Evolutionary conservation across 2,329 filamentous ascomycete genomes (phyloP), one percentile per base, ranked within the genome.

Genomic region (Alternaria arborescens): DNA sequence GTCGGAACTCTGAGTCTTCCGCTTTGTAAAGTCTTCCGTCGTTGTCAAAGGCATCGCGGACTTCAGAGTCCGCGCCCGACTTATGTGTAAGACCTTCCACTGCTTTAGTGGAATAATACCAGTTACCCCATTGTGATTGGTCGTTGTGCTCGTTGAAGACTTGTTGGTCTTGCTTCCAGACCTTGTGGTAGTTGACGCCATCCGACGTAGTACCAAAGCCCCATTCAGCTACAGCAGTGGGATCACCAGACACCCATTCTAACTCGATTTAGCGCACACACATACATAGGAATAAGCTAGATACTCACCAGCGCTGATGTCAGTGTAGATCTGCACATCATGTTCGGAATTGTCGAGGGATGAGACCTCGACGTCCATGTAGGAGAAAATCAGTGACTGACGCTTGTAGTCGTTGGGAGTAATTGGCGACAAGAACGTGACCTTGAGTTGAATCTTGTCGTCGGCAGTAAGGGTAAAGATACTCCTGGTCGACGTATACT

Each of bases 231-330:
- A 84, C 72, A 4, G 85, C 79, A 26, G 67, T 77, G 7, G 80
- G 77, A 70, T 93, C 86, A 22, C 89, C 89, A 14, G 89, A 89
- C 3, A 87, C 85, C 87, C 89, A 93, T 83, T 94, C 91, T 92
- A 58, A 40, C 42, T 54, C 20, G 43, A 22, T 14, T 74, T 30
- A 74, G 64, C 47, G 24, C 44, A 24, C 1, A 4, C 20, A 5
- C 20, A 20, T 3, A 16, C 11, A 5, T 16, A 6, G 20, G n/a
- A 2, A 11, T 5, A 14, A n/a, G 10, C 14, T 11, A 6, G 4
- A 16, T 38, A 75, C 84, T 74, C 74, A 89, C 88, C 88, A 55
- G 87, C 88, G 53, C 89, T 88, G 40, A 92, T 88, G 71, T 93
- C 91, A 24, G 89, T 83, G 72, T 94, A 93, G 5, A 93, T 71